Evolutionary conservation across 192 early-diverging fungal genomes (phyloP).

Genomic region (Diversispora epigaea): DNA sequence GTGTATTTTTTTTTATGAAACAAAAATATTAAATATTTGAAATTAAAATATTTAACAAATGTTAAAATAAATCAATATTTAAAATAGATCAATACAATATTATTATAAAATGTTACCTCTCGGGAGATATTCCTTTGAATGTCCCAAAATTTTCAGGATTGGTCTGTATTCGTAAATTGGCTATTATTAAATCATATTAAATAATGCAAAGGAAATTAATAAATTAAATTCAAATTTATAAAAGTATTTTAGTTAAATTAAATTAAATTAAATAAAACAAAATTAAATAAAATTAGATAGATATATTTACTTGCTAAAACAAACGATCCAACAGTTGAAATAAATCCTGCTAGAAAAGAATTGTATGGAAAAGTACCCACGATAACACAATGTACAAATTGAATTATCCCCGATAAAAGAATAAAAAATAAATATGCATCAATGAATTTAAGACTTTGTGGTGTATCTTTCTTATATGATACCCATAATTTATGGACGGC

Average conservation of each 20-base stretch:
- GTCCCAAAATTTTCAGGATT: slow-evolving; percentile 75
- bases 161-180: slow-evolving; percentile 91
- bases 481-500: slow-evolving; percentile 7
- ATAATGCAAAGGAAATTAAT: background rate
- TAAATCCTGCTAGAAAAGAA: slow-evolving; percentile 95
- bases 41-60: too few relatives aligned
- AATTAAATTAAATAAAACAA: slow-evolving; percentile 5
- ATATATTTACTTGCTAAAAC: slow-evolving; percentile 72
- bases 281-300: background rate
- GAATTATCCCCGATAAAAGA: slow-evolving; percentile 84
- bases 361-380: slow-evolving; percentile 97
- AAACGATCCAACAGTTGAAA: slow-evolving; percentile 87
- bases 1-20: too few relatives aligned
- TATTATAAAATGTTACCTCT: slow-evolving; percentile 56
- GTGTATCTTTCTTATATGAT: slow-evolving; percentile 55
- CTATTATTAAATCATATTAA: slow-evolving; percentile 39
- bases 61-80: background rate
- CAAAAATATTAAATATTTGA: too few relatives aligned
- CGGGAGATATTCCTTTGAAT: slow-evolving; percentile 70
- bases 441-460: slow-evolving; percentile 81
- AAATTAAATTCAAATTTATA: slow-evolving; percentile 2
- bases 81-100: background rate
- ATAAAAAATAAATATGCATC: slow-evolving; percentile 92
- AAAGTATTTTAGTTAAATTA: background rate
- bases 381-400: slow-evolving; percentile 84